These are phyloP conservation scores for Chrysophaeum taylorii DNA, from an alignment of 352 stramenopile species.

Conservation along the genomic window DNA sequence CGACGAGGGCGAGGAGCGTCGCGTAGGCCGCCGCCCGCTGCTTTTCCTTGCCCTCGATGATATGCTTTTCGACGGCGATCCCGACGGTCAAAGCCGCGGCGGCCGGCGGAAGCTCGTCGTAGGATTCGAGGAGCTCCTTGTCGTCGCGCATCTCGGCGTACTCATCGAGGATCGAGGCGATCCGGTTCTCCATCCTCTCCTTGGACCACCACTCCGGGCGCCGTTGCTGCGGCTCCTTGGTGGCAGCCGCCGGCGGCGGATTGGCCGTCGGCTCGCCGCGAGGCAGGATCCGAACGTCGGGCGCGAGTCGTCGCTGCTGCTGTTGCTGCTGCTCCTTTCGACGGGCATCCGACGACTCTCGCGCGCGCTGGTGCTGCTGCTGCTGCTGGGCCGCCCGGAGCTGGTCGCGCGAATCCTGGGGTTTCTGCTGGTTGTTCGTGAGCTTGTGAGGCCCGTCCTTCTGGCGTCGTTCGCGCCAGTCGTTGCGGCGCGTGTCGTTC, in stretches of 20 bases:
- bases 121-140: neutral
- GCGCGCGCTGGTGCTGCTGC: neutral
- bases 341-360: too few relatives aligned
- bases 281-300: neutral
- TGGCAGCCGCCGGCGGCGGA: neutral
- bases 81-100: neutral
- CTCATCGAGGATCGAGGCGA: neutral
- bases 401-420: neutral
- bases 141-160: neutral
- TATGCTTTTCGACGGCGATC: neutral
- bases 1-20: neutral
- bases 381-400: neutral
- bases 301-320: neutral
- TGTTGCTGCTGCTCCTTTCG: neutral
- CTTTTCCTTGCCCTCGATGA: slow-evolving; percentile 6
- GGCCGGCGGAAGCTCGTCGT: neutral
- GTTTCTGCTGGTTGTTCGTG: neutral
- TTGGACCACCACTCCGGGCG: neutral
- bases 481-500: neutral
- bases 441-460: slow-evolving; percentile 3
- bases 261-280: neutral
- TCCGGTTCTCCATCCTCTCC: neutral
- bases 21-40: neutral
- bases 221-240: neutral
- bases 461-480: neutral